A percentile compares a stretch with the other conserved stretches of the same genome.
phyloP scores from a whole-genome alignment of 306 rosid species.

The Quercus gilva region DNA sequence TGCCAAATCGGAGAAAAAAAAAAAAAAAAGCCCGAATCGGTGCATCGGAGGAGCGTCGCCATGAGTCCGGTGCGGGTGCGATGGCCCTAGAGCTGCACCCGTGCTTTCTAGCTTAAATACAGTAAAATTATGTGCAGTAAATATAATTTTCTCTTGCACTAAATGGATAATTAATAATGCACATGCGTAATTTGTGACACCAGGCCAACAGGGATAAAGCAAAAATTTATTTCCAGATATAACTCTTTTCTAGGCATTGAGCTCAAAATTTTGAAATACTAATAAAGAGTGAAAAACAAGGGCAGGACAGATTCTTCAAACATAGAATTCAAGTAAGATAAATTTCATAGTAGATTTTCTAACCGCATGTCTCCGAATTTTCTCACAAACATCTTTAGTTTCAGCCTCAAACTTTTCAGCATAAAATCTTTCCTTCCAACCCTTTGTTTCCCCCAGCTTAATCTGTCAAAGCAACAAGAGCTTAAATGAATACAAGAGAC shows the following conservation, averaged over 20 bases:
- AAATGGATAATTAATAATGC: background rate
- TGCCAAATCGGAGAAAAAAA: too few relatives aligned
- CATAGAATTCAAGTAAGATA: background rate
- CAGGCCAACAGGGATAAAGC: background rate
- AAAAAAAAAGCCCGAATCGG: too few relatives aligned
- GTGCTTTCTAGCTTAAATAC: background rate
- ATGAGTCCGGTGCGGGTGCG: too few relatives aligned
- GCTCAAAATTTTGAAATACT: background rate
- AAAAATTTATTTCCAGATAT: background rate
- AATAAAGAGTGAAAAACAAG: background rate
- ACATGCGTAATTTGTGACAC: background rate
- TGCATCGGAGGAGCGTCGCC: too few relatives aligned
- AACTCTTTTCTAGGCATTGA: background rate
- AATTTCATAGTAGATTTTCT: background rate
- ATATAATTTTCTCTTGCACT: background rate
- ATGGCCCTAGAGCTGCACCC: too few relatives aligned
- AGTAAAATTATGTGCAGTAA: background rate
- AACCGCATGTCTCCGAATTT: conserved; percentile 13
- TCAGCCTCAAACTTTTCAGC: conserved; percentile 19
- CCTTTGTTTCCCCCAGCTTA: conserved; percentile 9
- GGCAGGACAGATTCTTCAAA: background rate
- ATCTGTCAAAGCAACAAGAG: conserved; percentile 16
- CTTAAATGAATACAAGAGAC: background rate
- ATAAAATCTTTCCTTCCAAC: conserved; percentile 28
- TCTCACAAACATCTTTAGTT: conserved; percentile 7